These are phyloP conservation scores for Schoenoplectus triqueter DNA, from an alignment of 202 grass and related monocot species.

Conservation along the genomic window DNA sequence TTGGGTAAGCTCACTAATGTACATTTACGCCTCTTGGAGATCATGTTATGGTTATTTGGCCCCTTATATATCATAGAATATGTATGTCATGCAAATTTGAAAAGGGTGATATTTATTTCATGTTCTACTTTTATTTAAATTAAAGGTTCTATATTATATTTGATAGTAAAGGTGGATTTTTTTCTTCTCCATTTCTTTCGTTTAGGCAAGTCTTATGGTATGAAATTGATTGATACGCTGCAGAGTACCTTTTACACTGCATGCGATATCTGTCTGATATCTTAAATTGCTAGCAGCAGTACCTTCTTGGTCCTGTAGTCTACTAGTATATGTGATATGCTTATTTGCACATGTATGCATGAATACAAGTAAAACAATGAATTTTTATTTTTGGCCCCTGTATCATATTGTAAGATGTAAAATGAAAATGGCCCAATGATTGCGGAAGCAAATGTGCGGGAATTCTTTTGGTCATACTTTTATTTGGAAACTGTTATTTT, in stretches of 20 bases:
- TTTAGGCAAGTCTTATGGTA: slow-evolving; percentile 4
- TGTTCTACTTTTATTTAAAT: neutral
- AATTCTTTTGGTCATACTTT: neutral
- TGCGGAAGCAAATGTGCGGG: neutral
- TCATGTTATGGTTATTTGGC: slow-evolving; percentile 5
- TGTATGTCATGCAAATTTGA: slow-evolving; percentile 7
- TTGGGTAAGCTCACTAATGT: slow-evolving; percentile 54
- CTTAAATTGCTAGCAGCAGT: slow-evolving; percentile 5
- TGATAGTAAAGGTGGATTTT: neutral
- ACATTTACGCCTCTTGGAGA: neutral
- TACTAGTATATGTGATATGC: neutral
- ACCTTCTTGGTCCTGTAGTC: neutral
- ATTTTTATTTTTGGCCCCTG: slow-evolving; percentile 4
- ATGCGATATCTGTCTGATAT: neutral
- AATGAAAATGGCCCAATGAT: neutral
- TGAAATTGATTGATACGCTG: neutral
- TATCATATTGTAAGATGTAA: slow-evolving; percentile 1
- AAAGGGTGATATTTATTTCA: neutral
- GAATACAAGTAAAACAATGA: neutral
- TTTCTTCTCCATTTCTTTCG: neutral
- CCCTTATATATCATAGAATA: neutral
- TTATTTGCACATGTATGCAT: neutral
- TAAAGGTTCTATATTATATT: neutral
- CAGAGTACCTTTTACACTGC: neutral
- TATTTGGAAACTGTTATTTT: neutral